Percentiles rank a stretch among this genome's conserved stretches.
Evolutionary conservation across 306 rosid genomes (phyloP).

Genomic region (Canavalia gladiata): DNA sequence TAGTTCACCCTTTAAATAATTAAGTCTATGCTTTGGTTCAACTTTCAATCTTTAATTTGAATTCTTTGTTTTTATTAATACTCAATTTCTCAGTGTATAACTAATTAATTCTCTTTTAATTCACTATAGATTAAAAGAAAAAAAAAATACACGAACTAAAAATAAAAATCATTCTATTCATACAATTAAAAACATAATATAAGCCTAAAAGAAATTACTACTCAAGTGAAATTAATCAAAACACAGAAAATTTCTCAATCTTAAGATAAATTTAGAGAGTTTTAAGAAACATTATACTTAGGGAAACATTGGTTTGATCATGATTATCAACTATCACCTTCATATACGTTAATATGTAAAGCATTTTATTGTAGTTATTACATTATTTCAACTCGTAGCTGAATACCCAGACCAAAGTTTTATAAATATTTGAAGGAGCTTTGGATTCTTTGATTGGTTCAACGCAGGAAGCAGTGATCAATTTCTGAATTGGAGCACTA

Average conservation of each 20-base stretch:
- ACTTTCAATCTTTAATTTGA: no score
- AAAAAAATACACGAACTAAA: no score
- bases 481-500: constrained; percentile 74
- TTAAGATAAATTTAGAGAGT: neutral
- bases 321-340: neutral
- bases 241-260: neutral
- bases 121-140: no score
- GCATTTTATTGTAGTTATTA: neutral
- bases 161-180: no score
- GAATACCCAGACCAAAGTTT: neutral
- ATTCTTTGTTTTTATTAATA: no score
- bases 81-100: no score
- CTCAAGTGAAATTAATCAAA: neutral
- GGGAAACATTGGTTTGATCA: neutral
- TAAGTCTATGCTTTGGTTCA: no score
- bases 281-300: neutral
- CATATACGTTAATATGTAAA: neutral
- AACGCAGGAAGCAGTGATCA: constrained; percentile 62
- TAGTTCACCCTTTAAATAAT: no score
- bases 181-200: no score
- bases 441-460: constrained; percentile 10
- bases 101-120: no score
- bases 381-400: neutral
- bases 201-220: neutral
- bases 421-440: neutral